Evolutionary conservation across 495 filamentous ascomycete genomes (phyloP), one percentile per base, ranked within the genome.

Genomic region (Penicillium roqueforti): DNA sequence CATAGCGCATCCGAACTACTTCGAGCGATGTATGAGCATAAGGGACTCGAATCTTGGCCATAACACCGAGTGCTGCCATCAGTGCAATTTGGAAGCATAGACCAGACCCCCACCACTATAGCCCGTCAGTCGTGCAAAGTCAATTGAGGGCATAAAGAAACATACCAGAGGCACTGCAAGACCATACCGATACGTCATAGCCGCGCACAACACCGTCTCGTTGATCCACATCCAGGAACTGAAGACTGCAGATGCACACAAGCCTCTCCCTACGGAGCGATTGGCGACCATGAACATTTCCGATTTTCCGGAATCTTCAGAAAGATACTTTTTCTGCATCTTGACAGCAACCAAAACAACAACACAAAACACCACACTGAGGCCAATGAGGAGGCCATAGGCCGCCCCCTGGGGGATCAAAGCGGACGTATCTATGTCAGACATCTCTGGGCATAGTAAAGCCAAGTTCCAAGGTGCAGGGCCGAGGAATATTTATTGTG

Each of bases 11-110:
- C 18, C 73, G 71, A 43, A 81, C 75, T 36, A 80, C 76, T 57
- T 83, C 79, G 4, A 81, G 63, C 20, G 76, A 81, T 0, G 80
- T 83, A 57, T 81, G 79, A 0, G 78, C 79, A 57, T 81, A 81
- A 5, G 80, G 80, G 4, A 80, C 80, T 59, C 75, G 61, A 47
- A 72, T 65, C 56, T 75, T 75, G 34, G 69, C 68, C 63, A 70
- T 65, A 2, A 73, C 67, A 10, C 67, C 72, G 3, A 75, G 57
- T 11, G 59, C 67, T 7, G 72, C 66, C 70, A 75, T 73, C 36
- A 75, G 51, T 23, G 69, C 68, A 44, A 75, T 71, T 52, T 73
- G 68, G 48, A 73, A 72, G 39, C 65, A 73, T 9, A 70, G 63
- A 38, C 67, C 70, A 37, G 70, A 69, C 53, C 65, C 72, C 61